Percentiles rank a stretch among this genome's conserved stretches.
Evolutionary conservation across 805 yeast genomes (phyloP).

Genomic region (Candida pseudofarinosa): DNA sequence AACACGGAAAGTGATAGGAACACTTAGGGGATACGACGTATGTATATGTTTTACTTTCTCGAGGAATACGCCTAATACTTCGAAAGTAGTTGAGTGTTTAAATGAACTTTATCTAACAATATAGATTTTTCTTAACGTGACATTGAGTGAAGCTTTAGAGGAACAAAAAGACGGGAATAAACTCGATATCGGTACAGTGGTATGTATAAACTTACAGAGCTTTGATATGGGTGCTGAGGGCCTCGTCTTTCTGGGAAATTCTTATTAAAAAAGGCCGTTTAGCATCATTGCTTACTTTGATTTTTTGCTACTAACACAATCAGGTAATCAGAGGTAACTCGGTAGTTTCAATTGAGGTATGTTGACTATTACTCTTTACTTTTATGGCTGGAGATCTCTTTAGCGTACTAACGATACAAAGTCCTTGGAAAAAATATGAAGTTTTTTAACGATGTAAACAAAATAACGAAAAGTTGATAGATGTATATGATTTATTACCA

Average conservation of each 20-base stretch:
- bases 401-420: conserved; percentile 23
- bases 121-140: conserved; percentile 65
- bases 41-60: conserved; percentile 14
- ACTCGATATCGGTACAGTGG: conserved; percentile 61
- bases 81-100: background rate
- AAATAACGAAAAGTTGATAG: background rate
- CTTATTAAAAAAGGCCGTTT: too few relatives aligned
- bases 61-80: too few relatives aligned
- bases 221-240: too few relatives aligned
- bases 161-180: conserved; percentile 47
- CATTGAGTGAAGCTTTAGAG: conserved; percentile 69
- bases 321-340: conserved; percentile 72
- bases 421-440: conserved; percentile 30
- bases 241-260: too few relatives aligned
- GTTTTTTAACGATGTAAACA: background rate
- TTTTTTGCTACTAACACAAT: conserved; percentile 12
- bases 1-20: conserved; percentile 72
- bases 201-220: conserved; percentile 14
- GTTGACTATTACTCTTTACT: conserved; percentile 14
- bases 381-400: background rate
- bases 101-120: conserved; percentile 15
- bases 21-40: conserved; percentile 79
- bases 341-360: conserved; percentile 65
- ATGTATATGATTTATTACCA: background rate
- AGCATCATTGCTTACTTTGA: background rate